These are phyloP conservation scores for Meira miltonrushii DNA, from an alignment of 1,284 basidiomycete genomes.

Conservation along the genomic window DNA sequence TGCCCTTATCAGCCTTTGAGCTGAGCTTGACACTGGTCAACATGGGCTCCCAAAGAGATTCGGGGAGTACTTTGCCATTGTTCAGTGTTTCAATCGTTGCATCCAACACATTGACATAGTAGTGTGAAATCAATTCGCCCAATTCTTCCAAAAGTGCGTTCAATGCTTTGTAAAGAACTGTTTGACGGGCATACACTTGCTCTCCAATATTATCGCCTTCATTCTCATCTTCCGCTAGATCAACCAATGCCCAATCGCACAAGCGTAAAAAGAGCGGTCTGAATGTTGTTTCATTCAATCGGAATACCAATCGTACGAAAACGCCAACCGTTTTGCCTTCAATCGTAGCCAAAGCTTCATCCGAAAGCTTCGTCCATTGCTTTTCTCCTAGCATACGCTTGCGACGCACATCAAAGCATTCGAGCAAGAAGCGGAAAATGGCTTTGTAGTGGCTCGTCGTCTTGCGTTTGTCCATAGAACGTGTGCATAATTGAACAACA, in stretches of 20 bases:
- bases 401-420: constrained; percentile 66
- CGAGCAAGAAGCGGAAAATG: constrained; percentile 75
- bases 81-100: constrained; percentile 66
- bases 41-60: constrained; percentile 63
- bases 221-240: constrained; percentile 54
- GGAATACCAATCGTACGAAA: constrained; percentile 82
- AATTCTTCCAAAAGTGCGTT: constrained; percentile 36
- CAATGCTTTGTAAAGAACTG: constrained; percentile 42
- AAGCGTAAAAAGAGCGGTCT: constrained; percentile 82
- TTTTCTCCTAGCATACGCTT: constrained; percentile 17
- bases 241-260: constrained; percentile 88
- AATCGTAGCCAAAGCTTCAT: constrained; percentile 54
- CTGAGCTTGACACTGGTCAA: constrained; percentile 66
- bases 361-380: constrained; percentile 23
- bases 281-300: constrained; percentile 89
- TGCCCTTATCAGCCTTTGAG: constrained; percentile 66
- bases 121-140: constrained; percentile 35
- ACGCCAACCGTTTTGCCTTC: constrained; percentile 57
- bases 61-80: constrained; percentile 46
- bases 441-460: constrained; percentile 68
- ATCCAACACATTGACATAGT: constrained; percentile 60
- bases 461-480: constrained; percentile 27
- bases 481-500: constrained; percentile 36
- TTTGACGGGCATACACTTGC: constrained; percentile 35
- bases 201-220: constrained; percentile 7